These are phyloP conservation scores for Cucumis hystrix DNA, from an alignment of 306 rosid species.

Conservation along the genomic window DNA sequence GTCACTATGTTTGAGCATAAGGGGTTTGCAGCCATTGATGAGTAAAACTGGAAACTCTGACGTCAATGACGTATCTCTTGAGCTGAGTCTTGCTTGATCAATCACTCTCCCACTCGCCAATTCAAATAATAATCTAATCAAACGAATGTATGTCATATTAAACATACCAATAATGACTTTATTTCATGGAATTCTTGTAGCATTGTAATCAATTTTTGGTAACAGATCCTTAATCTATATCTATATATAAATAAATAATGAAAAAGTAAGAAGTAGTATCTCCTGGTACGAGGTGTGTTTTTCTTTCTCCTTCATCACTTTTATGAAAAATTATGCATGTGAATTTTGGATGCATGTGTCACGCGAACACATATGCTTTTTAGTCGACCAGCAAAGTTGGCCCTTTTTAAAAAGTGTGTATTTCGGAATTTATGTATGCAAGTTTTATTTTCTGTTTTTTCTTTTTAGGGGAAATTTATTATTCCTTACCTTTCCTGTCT, in stretches of 20 bases:
- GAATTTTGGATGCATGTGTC: background rate
- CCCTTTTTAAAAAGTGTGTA: background rate
- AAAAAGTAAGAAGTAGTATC: background rate
- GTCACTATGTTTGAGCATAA: constrained; percentile 30
- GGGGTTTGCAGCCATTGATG: constrained; percentile 12
- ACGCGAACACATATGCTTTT: background rate
- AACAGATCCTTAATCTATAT: too few relatives aligned
- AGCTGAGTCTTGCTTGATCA: constrained; percentile 3
- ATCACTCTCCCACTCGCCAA: background rate
- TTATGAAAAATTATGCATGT: background rate
- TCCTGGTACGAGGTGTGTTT: background rate
- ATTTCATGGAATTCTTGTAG: too few relatives aligned
- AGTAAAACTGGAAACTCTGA: constrained; percentile 9
- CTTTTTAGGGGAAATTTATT: background rate
- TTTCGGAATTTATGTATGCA: background rate
- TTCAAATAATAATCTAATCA: background rate
- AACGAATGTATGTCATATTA: too few relatives aligned
- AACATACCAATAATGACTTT: too few relatives aligned
- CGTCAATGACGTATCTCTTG: constrained; percentile 4
- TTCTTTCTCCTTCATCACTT: background rate
- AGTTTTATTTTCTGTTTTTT: background rate
- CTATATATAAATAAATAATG: too few relatives aligned
- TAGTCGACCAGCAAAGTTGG: background rate
- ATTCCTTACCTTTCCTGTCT: background rate
- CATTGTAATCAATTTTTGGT: too few relatives aligned